These are phyloP conservation scores for Hanseniaspora hatyaiensis DNA, from an alignment of 805 yeast genomes.

Conservation along the genomic window DNA sequence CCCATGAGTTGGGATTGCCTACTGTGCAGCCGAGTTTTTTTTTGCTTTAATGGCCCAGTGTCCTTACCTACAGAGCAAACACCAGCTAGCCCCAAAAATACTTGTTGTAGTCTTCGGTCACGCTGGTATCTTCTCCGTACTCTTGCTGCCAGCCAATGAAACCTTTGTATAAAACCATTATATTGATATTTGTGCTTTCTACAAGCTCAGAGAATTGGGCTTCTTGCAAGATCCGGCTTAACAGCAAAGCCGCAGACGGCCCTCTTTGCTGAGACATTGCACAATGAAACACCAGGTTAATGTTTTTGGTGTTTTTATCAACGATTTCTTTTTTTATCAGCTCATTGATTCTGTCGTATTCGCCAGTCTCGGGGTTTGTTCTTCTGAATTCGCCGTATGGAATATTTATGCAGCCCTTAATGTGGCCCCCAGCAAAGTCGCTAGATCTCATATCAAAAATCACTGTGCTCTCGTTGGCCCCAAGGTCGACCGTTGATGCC, in stretches of 20 bases:
- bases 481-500: not conserved
- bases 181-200: slow-evolving; percentile 31
- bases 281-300: slow-evolving; percentile 68
- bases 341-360: slow-evolving; percentile 48
- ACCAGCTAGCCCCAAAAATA: slow-evolving; percentile 34
- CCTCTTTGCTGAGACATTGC: slow-evolving; percentile 86
- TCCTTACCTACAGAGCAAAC: too few relatives aligned
- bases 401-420: slow-evolving; percentile 22
- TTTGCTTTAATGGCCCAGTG: too few relatives aligned
- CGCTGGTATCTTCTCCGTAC: slow-evolving; percentile 54
- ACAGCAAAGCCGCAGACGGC: slow-evolving; percentile 66
- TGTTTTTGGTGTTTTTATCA: slow-evolving; percentile 31
- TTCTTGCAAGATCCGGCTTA: slow-evolving; percentile 31
- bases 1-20: too few relatives aligned
- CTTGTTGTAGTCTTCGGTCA: slow-evolving; percentile 51
- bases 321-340: slow-evolving; percentile 22
- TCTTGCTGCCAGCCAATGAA: slow-evolving; percentile 69
- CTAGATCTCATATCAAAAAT: slow-evolving; percentile 79
- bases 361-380: not conserved
- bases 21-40: too few relatives aligned
- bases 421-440: slow-evolving; percentile 59
- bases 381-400: slow-evolving; percentile 21
- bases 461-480: slow-evolving; percentile 16
- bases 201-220: slow-evolving; percentile 17
- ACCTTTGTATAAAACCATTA: slow-evolving; percentile 75